Evolutionary conservation across 192 early-diverging fungal genomes (phyloP), one percentile per base, ranked within the genome.

Genomic region (Dissophora globulifera): DNA sequence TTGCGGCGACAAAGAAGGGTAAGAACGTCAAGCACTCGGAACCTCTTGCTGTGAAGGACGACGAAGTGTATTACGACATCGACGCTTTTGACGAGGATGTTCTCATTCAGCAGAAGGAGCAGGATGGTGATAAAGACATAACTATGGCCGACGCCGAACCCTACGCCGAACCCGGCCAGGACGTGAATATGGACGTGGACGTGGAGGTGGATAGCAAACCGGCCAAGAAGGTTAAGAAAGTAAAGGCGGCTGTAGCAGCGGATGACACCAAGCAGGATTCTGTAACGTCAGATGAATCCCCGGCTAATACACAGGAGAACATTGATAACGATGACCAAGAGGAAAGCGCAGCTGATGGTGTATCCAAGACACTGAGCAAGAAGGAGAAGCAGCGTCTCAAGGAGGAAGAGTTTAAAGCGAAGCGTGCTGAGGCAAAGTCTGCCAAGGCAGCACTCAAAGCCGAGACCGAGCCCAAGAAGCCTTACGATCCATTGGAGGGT

Each of bases 11-110:
- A 8, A 79, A 72, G 31, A 81, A 82, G 27, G 64, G 62, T 46
- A 60, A 55, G 26, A 63, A 68, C n/a, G 82, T 83, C 35, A 76
- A 76, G 15, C 84, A 83, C 19, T 81, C 71, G 25, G 78, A 78
- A 17, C 88, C 88, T 20, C 53, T 89, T 20, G 32, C 62, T 4
- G 62, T 82, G 4, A 67, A 80, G 17, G 86, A 87, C 27, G 78
- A 64, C 45, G 70, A 64, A 6, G 58, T 83, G 0, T 96, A 85
- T 64, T 90, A 92, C 46, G 82, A 86, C 59, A 81, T 96, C 25
- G 95, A 95, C 67, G 92, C 91, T 25, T 95, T 93, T 82, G 83
- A 91, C 42, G 92, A 95, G 50, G 81, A 87, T 49, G 33, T 50
- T 22, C 50, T 71, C 15, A 47, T 27, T n/a, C 51, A 72, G 45